These are phyloP conservation scores for Ceratobasidium sp. DNA, from an alignment of 1,284 basidiomycete species.

Conservation along the genomic window DNA sequence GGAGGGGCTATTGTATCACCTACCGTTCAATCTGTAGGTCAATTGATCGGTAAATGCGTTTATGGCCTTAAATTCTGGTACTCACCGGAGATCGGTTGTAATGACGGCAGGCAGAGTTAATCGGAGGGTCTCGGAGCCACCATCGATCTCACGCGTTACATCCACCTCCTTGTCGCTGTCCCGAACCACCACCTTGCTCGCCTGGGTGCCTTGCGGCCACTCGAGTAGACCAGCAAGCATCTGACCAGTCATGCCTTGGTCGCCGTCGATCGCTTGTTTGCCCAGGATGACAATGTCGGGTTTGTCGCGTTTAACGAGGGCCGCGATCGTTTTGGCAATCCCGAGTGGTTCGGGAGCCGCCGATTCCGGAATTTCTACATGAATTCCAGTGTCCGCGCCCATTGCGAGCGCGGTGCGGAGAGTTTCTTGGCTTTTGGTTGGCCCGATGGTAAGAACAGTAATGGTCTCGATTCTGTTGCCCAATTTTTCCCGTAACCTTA, in stretches of 20 bases:
- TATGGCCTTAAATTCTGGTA: background rate
- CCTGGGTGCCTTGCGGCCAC: constrained; percentile 96
- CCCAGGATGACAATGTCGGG: constrained; percentile 94
- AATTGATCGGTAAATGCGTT: background rate
- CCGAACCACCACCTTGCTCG: constrained; percentile 88
- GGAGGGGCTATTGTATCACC: constrained; percentile 36
- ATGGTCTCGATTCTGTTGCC: constrained; percentile 83
- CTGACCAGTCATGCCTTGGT: constrained; percentile 96
- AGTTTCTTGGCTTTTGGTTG: constrained; percentile 89
- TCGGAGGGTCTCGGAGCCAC: constrained; percentile 87
- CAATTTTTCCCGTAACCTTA: constrained; percentile 87
- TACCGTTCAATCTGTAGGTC: constrained; percentile 64
- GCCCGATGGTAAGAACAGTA: constrained; percentile 92
- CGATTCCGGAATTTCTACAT: constrained; percentile 85
- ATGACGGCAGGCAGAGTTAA: constrained; percentile 87
- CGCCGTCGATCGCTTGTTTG: constrained; percentile 99
- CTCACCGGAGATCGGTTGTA: constrained; percentile 92
- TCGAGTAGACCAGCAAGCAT: constrained; percentile 95
- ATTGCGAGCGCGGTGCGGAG: constrained; percentile 97
- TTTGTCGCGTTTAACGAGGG: constrained; percentile 74
- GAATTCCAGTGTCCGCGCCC: constrained; percentile 95
- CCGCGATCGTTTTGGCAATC: constrained; percentile 85
- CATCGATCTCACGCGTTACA: constrained; percentile 94
- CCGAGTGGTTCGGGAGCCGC: constrained; percentile 82
- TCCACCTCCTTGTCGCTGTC: constrained; percentile 72